A percentile compares a stretch with the other conserved stretches of the same genome.
Conservation (phyloP, 345 rosid genomes). For the Acer negundo region DNA sequence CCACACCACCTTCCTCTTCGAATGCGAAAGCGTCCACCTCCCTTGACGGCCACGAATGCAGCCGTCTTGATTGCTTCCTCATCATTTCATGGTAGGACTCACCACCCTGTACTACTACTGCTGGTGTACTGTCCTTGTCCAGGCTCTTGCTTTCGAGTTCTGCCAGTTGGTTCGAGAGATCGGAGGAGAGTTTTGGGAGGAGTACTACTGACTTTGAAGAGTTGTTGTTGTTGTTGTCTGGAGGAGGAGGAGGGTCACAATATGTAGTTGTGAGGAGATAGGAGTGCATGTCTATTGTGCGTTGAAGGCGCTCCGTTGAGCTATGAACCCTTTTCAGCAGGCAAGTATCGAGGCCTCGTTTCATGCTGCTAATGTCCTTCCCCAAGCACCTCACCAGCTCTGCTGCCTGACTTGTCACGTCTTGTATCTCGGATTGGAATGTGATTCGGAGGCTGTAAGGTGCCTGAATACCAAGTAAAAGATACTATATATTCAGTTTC, state of each 20-base stretch:
- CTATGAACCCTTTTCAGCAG: slow-evolving; percentile 47
- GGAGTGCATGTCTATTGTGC: slow-evolving; percentile 50
- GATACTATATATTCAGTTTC: no score
- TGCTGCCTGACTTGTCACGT: slow-evolving; percentile 54
- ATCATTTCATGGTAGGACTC: slow-evolving; percentile 54
- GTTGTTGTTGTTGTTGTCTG: slow-evolving; percentile 25
- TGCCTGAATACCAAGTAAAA: slow-evolving; percentile 38
- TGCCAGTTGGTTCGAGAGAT: slow-evolving; percentile 12
- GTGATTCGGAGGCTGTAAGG: slow-evolving; percentile 50
- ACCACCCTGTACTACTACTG: slow-evolving; percentile 11
- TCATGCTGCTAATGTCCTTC: slow-evolving; percentile 54
- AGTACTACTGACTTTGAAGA: slow-evolving; percentile 31
- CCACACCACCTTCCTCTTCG: slow-evolving; percentile 51
- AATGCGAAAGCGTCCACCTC: slow-evolving; percentile 56
- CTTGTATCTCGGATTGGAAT: slow-evolving; percentile 50
- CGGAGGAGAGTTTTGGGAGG: slow-evolving; percentile 18
- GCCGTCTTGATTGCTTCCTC: slow-evolving; percentile 61
- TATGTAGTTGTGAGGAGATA: slow-evolving; percentile 40
- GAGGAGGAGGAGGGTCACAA: slow-evolving; percentile 29
- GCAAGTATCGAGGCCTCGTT: slow-evolving; percentile 34
- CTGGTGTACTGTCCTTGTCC: slow-evolving; percentile 8
- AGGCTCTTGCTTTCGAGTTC: slow-evolving; percentile 19
- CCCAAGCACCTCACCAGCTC: slow-evolving; percentile 53
- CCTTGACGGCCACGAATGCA: slow-evolving; percentile 62
- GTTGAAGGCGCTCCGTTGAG: slow-evolving; percentile 52